Evolutionary conservation across 106 monocot species (phyloP).

Genomic region (Xerophyta viscosa): DNA sequence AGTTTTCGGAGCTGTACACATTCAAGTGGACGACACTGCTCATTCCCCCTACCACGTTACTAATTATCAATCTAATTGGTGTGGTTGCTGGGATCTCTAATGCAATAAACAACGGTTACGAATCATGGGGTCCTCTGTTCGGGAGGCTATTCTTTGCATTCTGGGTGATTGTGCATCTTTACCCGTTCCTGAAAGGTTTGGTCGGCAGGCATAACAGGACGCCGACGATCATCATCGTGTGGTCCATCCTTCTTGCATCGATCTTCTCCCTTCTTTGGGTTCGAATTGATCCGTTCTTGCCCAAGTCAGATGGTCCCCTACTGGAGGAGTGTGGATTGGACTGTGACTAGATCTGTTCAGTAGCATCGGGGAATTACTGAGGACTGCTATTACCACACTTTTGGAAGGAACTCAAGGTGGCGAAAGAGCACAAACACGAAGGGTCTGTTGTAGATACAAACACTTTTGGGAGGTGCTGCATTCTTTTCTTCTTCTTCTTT

Average conservation of each 20-base stretch:
- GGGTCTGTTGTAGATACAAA: constrained; percentile 20
- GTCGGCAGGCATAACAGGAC: constrained; percentile 68
- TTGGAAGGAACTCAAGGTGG: background rate
- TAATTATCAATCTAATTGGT: constrained; percentile 59
- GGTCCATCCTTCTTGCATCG: constrained; percentile 82
- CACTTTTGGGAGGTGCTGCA: constrained; percentile 3
- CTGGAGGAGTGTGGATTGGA: constrained; percentile 77
- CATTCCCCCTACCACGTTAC: constrained; percentile 69
- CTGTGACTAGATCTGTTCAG: constrained; percentile 27
- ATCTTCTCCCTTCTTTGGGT: constrained; percentile 81
- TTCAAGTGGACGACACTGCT: constrained; percentile 83
- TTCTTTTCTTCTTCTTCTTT: constrained; percentile 3
- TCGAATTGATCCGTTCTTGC: constrained; percentile 65
- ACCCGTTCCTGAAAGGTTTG: constrained; percentile 81
- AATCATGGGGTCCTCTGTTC: constrained; percentile 79
- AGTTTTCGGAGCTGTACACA: constrained; percentile 65
- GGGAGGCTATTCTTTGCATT: constrained; percentile 76
- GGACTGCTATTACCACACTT: background rate
- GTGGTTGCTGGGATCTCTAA: constrained; percentile 75
- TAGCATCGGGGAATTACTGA: background rate
- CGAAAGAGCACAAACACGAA: too few relatives aligned
- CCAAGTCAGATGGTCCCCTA: constrained; percentile 57
- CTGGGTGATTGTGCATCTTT: constrained; percentile 80
- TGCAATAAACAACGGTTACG: constrained; percentile 85
- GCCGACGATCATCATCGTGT: constrained; percentile 75